Percentiles rank a stretch among this genome's conserved stretches.
Evolutionary conservation across 1,139 yeast genomes (phyloP).

Genomic region (Kodamaea ohmeri): DNA sequence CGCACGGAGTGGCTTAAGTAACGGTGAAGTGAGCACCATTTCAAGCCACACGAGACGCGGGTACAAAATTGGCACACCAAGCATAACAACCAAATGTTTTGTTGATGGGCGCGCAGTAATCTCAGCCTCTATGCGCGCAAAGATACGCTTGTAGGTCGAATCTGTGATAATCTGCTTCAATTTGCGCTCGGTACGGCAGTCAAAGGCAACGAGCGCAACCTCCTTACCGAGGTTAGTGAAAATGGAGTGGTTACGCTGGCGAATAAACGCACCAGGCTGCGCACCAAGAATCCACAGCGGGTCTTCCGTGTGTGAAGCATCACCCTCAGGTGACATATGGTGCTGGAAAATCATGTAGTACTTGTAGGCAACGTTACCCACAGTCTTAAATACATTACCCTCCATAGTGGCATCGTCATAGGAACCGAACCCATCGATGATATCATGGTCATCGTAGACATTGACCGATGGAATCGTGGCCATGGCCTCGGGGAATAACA

Average conservation of each 20-base stretch:
- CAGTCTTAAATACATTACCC: slow-evolving; percentile 60
- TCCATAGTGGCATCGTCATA: slow-evolving; percentile 74
- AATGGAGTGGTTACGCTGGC: slow-evolving; percentile 61
- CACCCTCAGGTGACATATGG: slow-evolving; percentile 51
- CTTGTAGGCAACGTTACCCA: slow-evolving; percentile 78
- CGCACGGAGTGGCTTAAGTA: slow-evolving; percentile 62
- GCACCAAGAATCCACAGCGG: slow-evolving; percentile 58
- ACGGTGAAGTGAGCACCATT: slow-evolving; percentile 58
- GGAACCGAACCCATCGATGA: slow-evolving; percentile 94
- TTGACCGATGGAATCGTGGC: slow-evolving; percentile 82
- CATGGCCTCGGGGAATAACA: slow-evolving; percentile 69
- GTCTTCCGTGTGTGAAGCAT: slow-evolving; percentile 40
- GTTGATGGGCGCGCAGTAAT: slow-evolving; percentile 44
- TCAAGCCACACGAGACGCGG: slow-evolving; percentile 93
- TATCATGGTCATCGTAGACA: slow-evolving; percentile 87
- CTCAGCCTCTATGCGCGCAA: slow-evolving; percentile 58
- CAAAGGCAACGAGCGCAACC: slow-evolving; percentile 73
- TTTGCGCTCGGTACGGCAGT: slow-evolving; percentile 88
- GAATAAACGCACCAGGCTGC: slow-evolving; percentile 62
- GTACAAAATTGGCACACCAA: slow-evolving; percentile 93
- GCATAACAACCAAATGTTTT: slow-evolving; percentile 74
- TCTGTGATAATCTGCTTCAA: slow-evolving; percentile 54
- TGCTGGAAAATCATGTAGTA: slow-evolving; percentile 92
- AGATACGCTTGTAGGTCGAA: slow-evolving; percentile 58
- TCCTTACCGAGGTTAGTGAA: slow-evolving; percentile 73